These are phyloP conservation scores for Solanum peruvianum DNA, from an alignment of 257 asterid species.

Conservation along the genomic window DNA sequence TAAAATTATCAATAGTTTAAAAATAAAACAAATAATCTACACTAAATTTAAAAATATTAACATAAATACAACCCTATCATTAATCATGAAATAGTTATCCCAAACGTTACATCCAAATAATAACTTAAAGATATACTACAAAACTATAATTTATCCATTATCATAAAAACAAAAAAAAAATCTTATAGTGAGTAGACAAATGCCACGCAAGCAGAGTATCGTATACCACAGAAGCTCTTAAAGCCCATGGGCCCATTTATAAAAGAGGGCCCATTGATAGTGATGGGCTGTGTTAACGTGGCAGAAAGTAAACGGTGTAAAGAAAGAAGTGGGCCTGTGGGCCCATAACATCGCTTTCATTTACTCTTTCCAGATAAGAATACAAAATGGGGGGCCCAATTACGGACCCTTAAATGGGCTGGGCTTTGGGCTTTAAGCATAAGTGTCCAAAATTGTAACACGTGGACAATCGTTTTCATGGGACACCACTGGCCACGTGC, in stretches of 20 bases:
- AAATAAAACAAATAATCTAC: background rate
- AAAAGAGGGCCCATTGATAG: constrained; percentile 6
- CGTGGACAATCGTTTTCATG: constrained; percentile 1
- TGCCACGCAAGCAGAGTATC: constrained; percentile 30
- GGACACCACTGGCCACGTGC: constrained; percentile 30
- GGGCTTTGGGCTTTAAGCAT: background rate
- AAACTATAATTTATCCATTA: background rate
- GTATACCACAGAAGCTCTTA: background rate
- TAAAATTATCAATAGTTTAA: fast-evolving
- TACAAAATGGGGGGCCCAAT: background rate
- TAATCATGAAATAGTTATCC: too few relatives aligned
- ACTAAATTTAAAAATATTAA: background rate
- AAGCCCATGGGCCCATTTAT: constrained; percentile 16
- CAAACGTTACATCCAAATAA: background rate
- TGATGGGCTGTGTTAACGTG: constrained; percentile 35
- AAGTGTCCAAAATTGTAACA: background rate
- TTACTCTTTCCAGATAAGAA: constrained; percentile 25
- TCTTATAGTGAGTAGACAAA: constrained; percentile 1
- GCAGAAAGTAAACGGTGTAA: constrained; percentile 17
- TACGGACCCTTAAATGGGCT: constrained; percentile 4
- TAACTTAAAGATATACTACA: background rate
- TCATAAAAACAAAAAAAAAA: background rate
- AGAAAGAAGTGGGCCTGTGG: background rate
- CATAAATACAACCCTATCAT: background rate
- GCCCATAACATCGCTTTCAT: constrained; percentile 16